Conservation (phyloP, 2,329 filamentous ascomycete species). For the Verticillium klebahnii region DNA sequence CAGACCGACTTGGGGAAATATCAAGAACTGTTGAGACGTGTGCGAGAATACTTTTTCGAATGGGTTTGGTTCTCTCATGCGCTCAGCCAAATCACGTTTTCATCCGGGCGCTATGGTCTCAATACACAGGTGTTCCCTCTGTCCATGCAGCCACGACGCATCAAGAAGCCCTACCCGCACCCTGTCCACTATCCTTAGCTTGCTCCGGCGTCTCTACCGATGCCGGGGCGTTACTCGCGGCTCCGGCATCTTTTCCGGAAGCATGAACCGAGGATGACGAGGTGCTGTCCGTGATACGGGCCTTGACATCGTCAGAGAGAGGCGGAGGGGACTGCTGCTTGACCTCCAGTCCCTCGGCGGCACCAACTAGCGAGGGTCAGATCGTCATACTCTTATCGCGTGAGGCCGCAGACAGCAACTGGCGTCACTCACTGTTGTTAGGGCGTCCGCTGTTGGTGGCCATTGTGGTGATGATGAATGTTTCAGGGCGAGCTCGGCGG, state of each 20-base stretch:
- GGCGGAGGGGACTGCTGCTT: slow-evolving; percentile 35
- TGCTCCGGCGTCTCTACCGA: slow-evolving; percentile 49
- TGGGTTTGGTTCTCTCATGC: too few relatives aligned
- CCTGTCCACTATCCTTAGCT: slow-evolving; percentile 41
- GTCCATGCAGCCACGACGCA: neutral
- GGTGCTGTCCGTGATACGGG: slow-evolving; percentile 29
- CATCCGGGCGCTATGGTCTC: too few relatives aligned
- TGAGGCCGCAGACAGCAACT: neutral
- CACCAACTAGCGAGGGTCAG: slow-evolving; percentile 29
- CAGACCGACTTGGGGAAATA: too few relatives aligned
- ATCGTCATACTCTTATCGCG: neutral
- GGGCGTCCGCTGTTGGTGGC: slow-evolving; percentile 52
- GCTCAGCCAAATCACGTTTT: too few relatives aligned
- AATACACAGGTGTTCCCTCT: too few relatives aligned
- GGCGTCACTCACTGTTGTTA: slow-evolving; percentile 33
- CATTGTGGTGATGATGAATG: slow-evolving; percentile 36
- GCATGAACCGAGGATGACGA: slow-evolving; percentile 21
- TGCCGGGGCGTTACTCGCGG: slow-evolving; percentile 24
- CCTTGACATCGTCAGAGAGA: slow-evolving; percentile 34
- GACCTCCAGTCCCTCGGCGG: slow-evolving; percentile 31
- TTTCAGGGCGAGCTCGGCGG: too few relatives aligned
- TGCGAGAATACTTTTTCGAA: too few relatives aligned
- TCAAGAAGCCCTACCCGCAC: neutral
- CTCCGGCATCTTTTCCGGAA: slow-evolving; percentile 30
- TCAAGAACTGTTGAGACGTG: too few relatives aligned